A percentile compares a stretch with the other conserved stretches of the same genome.
These are phyloP conservation scores for Amanita polypyramis DNA, from an alignment of 768 basidiomycete genomes.

Conservation along the genomic window DNA sequence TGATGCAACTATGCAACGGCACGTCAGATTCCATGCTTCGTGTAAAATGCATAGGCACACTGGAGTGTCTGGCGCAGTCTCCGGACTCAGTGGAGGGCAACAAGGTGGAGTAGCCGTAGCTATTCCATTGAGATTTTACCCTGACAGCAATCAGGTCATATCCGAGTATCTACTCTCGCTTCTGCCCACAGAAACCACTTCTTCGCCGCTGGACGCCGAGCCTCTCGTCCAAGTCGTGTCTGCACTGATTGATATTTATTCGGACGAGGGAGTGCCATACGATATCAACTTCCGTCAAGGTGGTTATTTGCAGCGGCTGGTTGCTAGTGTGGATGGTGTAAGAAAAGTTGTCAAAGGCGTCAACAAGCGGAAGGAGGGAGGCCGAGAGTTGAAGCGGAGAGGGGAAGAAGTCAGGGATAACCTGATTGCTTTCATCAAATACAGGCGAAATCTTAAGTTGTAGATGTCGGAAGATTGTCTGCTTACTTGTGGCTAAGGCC, in stretches of 20 bases:
- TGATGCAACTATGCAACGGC: constrained; percentile 57
- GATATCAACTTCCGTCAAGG: constrained; percentile 73
- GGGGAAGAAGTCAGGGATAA: constrained; percentile 76
- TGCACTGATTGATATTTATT: constrained; percentile 86
- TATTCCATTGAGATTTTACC: background rate
- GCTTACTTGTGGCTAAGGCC: too few species aligned
- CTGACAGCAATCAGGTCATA: constrained; percentile 34
- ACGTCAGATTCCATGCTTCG: constrained; percentile 43
- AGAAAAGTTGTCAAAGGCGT: constrained; percentile 54
- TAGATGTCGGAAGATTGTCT: constrained; percentile 17
- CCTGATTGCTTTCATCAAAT: constrained; percentile 64
- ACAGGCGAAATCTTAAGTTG: constrained; percentile 46
- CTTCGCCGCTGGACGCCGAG: constrained; percentile 45
- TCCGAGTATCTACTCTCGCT: constrained; percentile 57
- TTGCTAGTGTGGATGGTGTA: constrained; percentile 49
- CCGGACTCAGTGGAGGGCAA: constrained; percentile 57
- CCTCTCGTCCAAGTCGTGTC: constrained; percentile 70
- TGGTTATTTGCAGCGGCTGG: constrained; percentile 42
- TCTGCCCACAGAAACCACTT: constrained; percentile 32
- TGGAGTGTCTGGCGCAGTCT: constrained; percentile 75
- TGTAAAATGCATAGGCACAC: constrained; percentile 77
- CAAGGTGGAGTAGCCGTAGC: constrained; percentile 26
- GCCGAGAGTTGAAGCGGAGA: constrained; percentile 50
- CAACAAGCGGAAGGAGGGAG: constrained; percentile 57
- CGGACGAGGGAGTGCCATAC: constrained; percentile 73